Conservation (phyloP, 2,329 filamentous ascomycete species). For the Pseudohalonectria lignicola region DNA sequence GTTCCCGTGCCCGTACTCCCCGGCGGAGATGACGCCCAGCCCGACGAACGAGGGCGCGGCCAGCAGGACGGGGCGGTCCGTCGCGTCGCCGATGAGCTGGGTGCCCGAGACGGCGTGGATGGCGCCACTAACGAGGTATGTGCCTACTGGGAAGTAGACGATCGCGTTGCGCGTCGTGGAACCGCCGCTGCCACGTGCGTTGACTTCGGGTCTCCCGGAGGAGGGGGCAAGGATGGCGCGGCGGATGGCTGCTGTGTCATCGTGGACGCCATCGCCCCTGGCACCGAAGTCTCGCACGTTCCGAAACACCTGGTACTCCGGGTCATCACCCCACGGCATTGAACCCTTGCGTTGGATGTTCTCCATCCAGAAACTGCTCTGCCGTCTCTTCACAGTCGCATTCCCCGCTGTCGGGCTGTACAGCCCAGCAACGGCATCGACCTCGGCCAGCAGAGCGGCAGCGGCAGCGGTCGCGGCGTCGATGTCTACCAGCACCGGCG, state of each 20-base stretch:
- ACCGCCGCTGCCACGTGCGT: not conserved
- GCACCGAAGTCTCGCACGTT: slow-evolving; percentile 5
- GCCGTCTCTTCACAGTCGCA: not conserved
- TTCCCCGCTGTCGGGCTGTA: not conserved
- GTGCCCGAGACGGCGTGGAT: slow-evolving; percentile 2
- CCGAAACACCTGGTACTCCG: slow-evolving; percentile 1
- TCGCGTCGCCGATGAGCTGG: slow-evolving; percentile 5
- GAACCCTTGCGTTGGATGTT: not conserved
- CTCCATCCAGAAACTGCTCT: slow-evolving; percentile 2
- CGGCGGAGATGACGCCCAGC: slow-evolving; percentile 4
- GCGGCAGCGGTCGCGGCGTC: not conserved
- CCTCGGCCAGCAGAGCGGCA: slow-evolving; percentile 1
- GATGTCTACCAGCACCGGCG: not conserved
- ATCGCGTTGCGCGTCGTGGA: slow-evolving; percentile 3
- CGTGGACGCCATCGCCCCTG: slow-evolving; percentile 6
- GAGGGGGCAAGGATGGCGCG: slow-evolving; percentile 1
- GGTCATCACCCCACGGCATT: slow-evolving; percentile 13
- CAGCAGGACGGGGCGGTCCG: not conserved
- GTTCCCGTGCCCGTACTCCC: not conserved
- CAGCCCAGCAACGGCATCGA: not conserved
- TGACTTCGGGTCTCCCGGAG: not conserved
- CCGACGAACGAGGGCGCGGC: slow-evolving; percentile 30
- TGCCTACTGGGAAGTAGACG: slow-evolving; percentile 4
- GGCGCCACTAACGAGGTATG: slow-evolving; percentile 4
- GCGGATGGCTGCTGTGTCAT: slow-evolving; percentile 5